Percentiles rank a stretch among this genome's conserved stretches.
phyloP scores from a whole-genome alignment of 2,329 filamentous ascomycete genomes.

The Huntiella omanensis region DNA sequence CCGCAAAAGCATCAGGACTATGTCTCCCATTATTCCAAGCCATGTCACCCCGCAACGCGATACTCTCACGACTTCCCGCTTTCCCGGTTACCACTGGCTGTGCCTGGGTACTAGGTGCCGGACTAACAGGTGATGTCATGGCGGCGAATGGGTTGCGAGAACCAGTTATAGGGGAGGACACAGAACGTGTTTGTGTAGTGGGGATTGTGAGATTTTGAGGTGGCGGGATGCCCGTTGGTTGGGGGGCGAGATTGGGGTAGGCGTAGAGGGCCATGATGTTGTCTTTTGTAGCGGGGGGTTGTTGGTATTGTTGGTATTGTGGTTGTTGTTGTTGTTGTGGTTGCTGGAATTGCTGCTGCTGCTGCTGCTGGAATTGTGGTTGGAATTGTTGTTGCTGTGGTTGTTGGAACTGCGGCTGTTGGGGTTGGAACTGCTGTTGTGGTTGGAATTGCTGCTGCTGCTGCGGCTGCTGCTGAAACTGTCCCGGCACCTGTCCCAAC shows the following conservation, averaged over 20 bases:
- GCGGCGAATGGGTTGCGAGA: constrained; percentile 37
- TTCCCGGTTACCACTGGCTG: constrained; percentile 17
- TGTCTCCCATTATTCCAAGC: constrained; percentile 52
- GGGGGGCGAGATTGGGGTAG: constrained; percentile 22
- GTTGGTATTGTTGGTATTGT: constrained; percentile 18
- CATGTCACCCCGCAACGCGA: constrained; percentile 45
- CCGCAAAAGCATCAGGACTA: constrained; percentile 64
- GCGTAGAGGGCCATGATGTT: constrained; percentile 62
- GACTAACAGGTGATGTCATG: constrained; percentile 18
- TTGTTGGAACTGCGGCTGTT: constrained; percentile 10
- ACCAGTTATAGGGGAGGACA: constrained; percentile 20
- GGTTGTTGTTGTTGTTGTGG: constrained; percentile 15
- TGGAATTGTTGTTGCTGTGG: constrained; percentile 11
- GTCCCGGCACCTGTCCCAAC: no score
- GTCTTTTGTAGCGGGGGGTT: constrained; percentile 42
- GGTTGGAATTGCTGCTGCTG: constrained; percentile 6
- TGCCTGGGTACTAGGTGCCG: constrained; percentile 17
- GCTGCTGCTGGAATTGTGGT: constrained; percentile 15
- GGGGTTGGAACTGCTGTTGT: constrained; percentile 9
- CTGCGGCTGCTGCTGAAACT: constrained; percentile 11
- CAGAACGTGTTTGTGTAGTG: constrained; percentile 14
- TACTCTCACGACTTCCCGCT: constrained; percentile 47
- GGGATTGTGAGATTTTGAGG: constrained; percentile 12
- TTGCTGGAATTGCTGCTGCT: constrained; percentile 14
- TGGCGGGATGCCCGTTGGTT: constrained; percentile 8